phyloP scores from a whole-genome alignment of 2,329 filamentous ascomycete genomes.

The Cladorrhinum sp. region DNA sequence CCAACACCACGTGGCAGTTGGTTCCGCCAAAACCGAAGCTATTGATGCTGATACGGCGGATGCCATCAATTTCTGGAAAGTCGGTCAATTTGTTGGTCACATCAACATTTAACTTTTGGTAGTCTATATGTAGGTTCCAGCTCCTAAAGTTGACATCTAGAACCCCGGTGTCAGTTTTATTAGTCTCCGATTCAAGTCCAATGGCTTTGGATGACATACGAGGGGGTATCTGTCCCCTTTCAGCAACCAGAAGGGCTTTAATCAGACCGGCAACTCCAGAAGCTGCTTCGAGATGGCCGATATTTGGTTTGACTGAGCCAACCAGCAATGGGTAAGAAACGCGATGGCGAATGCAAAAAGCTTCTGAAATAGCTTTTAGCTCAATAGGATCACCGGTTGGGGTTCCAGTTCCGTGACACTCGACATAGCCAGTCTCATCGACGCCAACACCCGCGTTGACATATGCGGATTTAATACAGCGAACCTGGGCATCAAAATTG shows the following conservation, averaged over 20 bases:
- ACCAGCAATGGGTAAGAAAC: slow-evolving; percentile 17
- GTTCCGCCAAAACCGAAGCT: slow-evolving; percentile 17
- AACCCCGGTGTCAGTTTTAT: no score
- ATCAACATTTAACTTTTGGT: not conserved
- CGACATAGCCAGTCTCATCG: not conserved
- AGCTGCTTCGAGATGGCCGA: slow-evolving; percentile 38
- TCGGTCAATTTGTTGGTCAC: slow-evolving; percentile 2
- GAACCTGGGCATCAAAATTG: slow-evolving; percentile 23
- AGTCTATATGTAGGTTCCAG: slow-evolving; percentile 33
- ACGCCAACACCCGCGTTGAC: slow-evolving; percentile 8
- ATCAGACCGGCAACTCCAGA: slow-evolving; percentile 38
- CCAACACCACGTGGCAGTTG: slow-evolving; percentile 14
- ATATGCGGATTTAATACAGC: slow-evolving; percentile 16
- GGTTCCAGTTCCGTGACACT: slow-evolving; percentile 40
- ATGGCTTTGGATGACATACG: no score
- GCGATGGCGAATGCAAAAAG: slow-evolving; percentile 18
- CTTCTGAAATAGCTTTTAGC: slow-evolving; percentile 22
- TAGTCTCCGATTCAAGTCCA: no score
- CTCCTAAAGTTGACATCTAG: slow-evolving; percentile 31
- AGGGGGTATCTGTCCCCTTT: slow-evolving; percentile 33
- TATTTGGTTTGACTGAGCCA: slow-evolving; percentile 29
- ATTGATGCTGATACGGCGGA: slow-evolving; percentile 13
- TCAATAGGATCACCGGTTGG: slow-evolving; percentile 33
- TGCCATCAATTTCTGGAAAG: slow-evolving; percentile 22
- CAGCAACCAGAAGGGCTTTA: slow-evolving; percentile 32